phyloP scores from a whole-genome alignment of 306 rosid genomes.

The Coriaria nepalensis region DNA sequence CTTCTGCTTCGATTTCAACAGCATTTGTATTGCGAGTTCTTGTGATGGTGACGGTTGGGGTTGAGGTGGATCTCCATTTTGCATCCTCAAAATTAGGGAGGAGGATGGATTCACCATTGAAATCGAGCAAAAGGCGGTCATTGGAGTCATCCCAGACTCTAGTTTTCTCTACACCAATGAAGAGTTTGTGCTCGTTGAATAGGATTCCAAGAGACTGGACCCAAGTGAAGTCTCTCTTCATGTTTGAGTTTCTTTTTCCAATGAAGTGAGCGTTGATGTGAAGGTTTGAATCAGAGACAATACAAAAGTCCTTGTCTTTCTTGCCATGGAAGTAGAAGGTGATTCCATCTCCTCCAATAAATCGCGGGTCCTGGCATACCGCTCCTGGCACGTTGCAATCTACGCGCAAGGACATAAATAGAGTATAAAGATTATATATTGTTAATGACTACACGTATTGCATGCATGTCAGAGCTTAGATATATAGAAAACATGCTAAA shows the following conservation, averaged over 20 bases:
- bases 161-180: slow-evolving; percentile 35
- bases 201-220: slow-evolving; percentile 53
- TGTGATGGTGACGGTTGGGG: slow-evolving; percentile 8
- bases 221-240: slow-evolving; percentile 44
- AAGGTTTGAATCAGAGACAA: slow-evolving; percentile 41
- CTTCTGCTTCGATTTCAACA: slow-evolving; percentile 30
- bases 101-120: slow-evolving; percentile 24
- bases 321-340: slow-evolving; percentile 57
- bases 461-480: too few species aligned
- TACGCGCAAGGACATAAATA: too few species aligned
- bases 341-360: slow-evolving; percentile 24
- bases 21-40: slow-evolving; percentile 23
- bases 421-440: too few species aligned
- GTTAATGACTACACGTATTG: too few species aligned
- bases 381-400: too few species aligned
- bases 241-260: slow-evolving; percentile 33
- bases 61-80: slow-evolving; percentile 16
- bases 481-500: too few species aligned
- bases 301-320: slow-evolving; percentile 46
- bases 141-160: slow-evolving; percentile 32
- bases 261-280: slow-evolving; percentile 66
- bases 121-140: slow-evolving; percentile 27
- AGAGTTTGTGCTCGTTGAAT: slow-evolving; percentile 32
- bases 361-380: slow-evolving; percentile 35
- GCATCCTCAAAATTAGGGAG: slow-evolving; percentile 24